Evolutionary conservation across 768 basidiomycete species (phyloP).

Genomic region (Tylopilus intermedius): DNA sequence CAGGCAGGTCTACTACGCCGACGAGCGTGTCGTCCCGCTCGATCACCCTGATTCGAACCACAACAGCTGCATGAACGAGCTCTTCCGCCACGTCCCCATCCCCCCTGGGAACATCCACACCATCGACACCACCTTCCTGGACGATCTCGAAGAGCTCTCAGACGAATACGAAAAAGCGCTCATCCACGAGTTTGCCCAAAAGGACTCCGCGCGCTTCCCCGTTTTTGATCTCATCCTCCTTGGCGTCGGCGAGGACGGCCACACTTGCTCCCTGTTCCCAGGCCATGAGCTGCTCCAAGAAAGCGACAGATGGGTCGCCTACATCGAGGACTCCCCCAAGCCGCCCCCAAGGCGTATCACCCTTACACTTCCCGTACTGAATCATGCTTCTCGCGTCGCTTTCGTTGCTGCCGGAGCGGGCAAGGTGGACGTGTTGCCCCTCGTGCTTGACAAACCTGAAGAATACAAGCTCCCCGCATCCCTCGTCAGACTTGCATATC

Average conservation of each 20-base stretch:
- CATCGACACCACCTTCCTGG: constrained; percentile 62
- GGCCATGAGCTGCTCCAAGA: constrained; percentile 82
- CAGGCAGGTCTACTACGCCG: constrained; percentile 97
- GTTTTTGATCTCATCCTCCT: constrained; percentile 96
- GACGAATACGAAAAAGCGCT: constrained; percentile 81
- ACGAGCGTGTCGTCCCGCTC: constrained; percentile 92
- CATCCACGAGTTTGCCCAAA: constrained; percentile 86
- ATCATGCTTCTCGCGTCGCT: constrained; percentile 80
- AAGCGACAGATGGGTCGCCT: constrained; percentile 91
- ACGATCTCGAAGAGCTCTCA: constrained; percentile 74
- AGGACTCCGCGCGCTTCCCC: constrained; percentile 92
- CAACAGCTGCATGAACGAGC: constrained; percentile 58
- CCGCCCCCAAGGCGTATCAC: constrained; percentile 88
- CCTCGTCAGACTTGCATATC: constrained; percentile 68
- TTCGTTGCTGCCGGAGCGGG: constrained; percentile 84
- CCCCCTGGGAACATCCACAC: constrained; percentile 74
- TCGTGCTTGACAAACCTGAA: constrained; percentile 71
- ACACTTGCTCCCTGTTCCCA: constrained; percentile 96
- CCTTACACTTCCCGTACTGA: constrained; percentile 86
- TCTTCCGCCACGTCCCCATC: constrained; percentile 83
- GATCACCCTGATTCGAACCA: constrained; percentile 94
- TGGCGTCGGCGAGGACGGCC: constrained; percentile 97
- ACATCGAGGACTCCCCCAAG: constrained; percentile 90
- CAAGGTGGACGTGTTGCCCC: constrained; percentile 71
- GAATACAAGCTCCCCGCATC: constrained; percentile 69